A percentile compares a stretch with the other conserved stretches of the same genome.
phyloP scores from a whole-genome alignment of 352 stramenopile genomes.

The Aphanomyces euteiches region DNA sequence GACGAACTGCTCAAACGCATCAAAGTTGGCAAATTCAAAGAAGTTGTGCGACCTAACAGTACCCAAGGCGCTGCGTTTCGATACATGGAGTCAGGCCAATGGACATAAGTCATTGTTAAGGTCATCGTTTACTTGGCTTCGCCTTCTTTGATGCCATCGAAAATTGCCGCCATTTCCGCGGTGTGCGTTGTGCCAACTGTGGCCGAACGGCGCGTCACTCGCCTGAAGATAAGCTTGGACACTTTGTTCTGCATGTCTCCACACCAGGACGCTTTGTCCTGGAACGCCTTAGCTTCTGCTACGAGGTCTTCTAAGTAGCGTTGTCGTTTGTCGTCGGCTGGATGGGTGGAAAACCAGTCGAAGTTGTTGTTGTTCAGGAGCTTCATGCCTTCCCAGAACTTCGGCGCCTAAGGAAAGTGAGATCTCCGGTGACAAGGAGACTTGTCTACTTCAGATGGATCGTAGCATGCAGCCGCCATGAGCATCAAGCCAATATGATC shows the following conservation, averaged over 20 bases:
- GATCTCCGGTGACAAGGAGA: conserved; percentile 36
- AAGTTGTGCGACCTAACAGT: conserved; percentile 70
- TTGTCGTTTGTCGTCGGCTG: conserved; percentile 60
- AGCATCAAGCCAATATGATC: conserved; percentile 79
- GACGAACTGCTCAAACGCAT: conserved; percentile 76
- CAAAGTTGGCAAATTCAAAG: conserved; percentile 80
- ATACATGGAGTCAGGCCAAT: conserved; percentile 74
- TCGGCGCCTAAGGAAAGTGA: conserved; percentile 32
- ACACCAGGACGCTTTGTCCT: conserved; percentile 53
- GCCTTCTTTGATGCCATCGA: conserved; percentile 34
- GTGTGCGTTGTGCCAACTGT: conserved; percentile 54
- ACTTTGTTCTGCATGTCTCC: conserved; percentile 52
- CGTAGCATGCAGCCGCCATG: conserved; percentile 67
- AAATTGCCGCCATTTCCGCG: conserved; percentile 58
- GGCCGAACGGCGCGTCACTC: conserved; percentile 35
- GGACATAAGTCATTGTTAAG: background rate
- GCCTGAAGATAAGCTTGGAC: conserved; percentile 39
- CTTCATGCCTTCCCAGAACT: conserved; percentile 31
- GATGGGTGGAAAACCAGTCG: conserved; percentile 63
- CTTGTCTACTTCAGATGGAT: conserved; percentile 48
- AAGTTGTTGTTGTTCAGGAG: conserved; percentile 42
- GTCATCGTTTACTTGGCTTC: background rate
- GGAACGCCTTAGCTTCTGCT: conserved; percentile 43
- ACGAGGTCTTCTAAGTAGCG: conserved; percentile 42
- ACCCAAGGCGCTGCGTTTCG: conserved; percentile 79